phyloP scores from a whole-genome alignment of 441 rosid genomes.

The Metrosideros polymorpha region DNA sequence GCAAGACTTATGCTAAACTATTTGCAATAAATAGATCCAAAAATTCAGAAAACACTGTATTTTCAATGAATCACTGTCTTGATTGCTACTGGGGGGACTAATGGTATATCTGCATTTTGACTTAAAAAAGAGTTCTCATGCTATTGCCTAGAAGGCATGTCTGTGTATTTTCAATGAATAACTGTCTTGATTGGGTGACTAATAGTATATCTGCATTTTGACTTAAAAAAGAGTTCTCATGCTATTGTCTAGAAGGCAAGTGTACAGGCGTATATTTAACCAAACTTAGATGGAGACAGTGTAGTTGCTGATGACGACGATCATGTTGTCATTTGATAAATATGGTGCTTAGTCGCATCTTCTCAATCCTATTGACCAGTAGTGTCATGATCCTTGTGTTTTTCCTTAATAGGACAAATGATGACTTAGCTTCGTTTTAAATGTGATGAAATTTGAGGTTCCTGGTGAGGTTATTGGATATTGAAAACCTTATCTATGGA shows the following conservation, averaged over 20 bases:
- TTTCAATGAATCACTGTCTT: not conserved
- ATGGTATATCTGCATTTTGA: not conserved
- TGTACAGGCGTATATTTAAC: not conserved
- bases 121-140: not conserved
- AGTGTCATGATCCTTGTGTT: not conserved
- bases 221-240: not conserved
- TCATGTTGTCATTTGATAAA: not conserved
- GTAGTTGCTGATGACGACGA: not conserved
- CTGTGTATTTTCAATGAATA: not conserved
- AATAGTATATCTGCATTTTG: not conserved
- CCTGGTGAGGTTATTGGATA: not conserved
- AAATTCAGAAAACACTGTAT: not conserved
- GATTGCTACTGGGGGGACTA: not conserved
- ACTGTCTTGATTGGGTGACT: not conserved
- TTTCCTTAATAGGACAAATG: not conserved
- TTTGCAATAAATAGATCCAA: not conserved
- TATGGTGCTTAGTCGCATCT: not conserved
- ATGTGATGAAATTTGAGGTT: not conserved
- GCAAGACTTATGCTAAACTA: not conserved
- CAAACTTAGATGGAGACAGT: not conserved
- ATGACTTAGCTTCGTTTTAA: not conserved
- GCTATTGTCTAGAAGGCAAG: not conserved
- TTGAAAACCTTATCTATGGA: not conserved
- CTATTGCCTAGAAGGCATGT: not conserved
- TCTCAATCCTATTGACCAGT: not conserved